A percentile compares a stretch with the other conserved stretches of the same genome.
phyloP scores from a whole-genome alignment of 495 filamentous ascomycete species.

The Staphylotrichum tortipilum region DNA sequence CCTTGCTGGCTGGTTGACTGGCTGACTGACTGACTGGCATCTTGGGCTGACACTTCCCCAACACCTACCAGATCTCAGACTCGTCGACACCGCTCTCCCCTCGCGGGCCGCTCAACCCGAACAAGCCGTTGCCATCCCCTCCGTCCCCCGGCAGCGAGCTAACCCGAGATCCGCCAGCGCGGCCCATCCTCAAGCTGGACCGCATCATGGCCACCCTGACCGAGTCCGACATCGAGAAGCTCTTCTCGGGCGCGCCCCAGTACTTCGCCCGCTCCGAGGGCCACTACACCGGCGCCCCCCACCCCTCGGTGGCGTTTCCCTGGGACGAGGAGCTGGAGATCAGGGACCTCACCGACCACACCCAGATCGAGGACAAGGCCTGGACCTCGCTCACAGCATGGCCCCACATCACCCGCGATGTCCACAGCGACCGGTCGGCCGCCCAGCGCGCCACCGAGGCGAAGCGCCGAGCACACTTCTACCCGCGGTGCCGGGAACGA shows the following conservation, averaged over 20 bases:
- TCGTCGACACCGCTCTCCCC: conserved; percentile 17
- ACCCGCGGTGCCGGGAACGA: conserved; percentile 49
- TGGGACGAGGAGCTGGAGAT: conserved; percentile 58
- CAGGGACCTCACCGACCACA: conserved; percentile 55
- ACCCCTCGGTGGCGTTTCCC: conserved; percentile 60
- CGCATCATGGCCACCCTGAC: conserved; percentile 51
- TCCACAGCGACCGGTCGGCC: conserved; percentile 33
- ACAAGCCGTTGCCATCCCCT: conserved; percentile 46
- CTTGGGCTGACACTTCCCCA: too few relatives aligned
- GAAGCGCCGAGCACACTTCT: conserved; percentile 47
- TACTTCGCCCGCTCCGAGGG: conserved; percentile 54
- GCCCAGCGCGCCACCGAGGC: conserved; percentile 24
- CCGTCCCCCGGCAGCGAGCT: conserved; percentile 39
- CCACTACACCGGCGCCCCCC: conserved; percentile 44
- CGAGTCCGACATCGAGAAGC: conserved; percentile 53
- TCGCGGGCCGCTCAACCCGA: conserved; percentile 35
- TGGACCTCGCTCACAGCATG: conserved; percentile 45
- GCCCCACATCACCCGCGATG: conserved; percentile 41
- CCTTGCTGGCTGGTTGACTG: too few relatives aligned
- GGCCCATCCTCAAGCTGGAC: conserved; percentile 37
- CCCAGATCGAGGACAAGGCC: conserved; percentile 46
- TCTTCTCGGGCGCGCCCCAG: conserved; percentile 72
- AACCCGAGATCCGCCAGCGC: conserved; percentile 28
- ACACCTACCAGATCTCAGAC: conserved; percentile 13
- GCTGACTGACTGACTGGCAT: too few relatives aligned